Evolutionary conservation across 352 stramenopile species (phyloP), one percentile per base, ranked within the genome.

Genomic region (Globisporangium spiculum): DNA sequence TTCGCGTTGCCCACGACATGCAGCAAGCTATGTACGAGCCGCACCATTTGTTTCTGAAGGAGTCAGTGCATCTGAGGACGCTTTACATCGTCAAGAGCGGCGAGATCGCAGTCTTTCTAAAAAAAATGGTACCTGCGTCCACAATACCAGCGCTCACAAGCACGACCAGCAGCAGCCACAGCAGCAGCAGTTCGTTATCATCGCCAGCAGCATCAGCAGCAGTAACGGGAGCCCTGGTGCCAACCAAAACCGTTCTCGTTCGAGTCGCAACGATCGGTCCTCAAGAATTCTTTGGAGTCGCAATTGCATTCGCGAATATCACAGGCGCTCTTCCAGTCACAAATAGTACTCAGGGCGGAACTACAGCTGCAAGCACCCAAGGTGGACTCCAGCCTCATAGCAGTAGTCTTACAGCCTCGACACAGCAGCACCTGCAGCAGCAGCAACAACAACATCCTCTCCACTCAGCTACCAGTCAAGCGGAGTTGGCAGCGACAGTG

Each of bases 71-170:
- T 26, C 69, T 78, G 30, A 72, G 77, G 12, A 80, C 82, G 22
- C 74, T 94, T 8, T 91, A 84, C 36, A 88, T 94, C 44, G 80
- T 94, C 36, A 86, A 86, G 60, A 76, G 75, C 64, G 86, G 84
- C 4, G 83, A 92, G 64, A 75, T 94, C 32, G 81, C 72, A 22
- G 86, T 94, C 30, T 93, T 86, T 63, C 65, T 91, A 63, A 65
- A 69, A 58, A 65, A 68, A 65, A 56, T 58, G 5, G 66, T 78
- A 30, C 60, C 76, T 18, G 69, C 67, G 18, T 24, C 22, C 26
- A 65, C 30, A 61, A 63, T 64, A 9, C 34, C 41, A 50, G 41
- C 56, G 38, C 20, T 44, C 0, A 22, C 48, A 1, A 63, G 48
- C 48, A 55, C n/a, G 16, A 26, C 48, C 41, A 52, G 53, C 20